Evolutionary conservation across 768 basidiomycete genomes (phyloP).

Genomic region (Megacollybia marginata): DNA sequence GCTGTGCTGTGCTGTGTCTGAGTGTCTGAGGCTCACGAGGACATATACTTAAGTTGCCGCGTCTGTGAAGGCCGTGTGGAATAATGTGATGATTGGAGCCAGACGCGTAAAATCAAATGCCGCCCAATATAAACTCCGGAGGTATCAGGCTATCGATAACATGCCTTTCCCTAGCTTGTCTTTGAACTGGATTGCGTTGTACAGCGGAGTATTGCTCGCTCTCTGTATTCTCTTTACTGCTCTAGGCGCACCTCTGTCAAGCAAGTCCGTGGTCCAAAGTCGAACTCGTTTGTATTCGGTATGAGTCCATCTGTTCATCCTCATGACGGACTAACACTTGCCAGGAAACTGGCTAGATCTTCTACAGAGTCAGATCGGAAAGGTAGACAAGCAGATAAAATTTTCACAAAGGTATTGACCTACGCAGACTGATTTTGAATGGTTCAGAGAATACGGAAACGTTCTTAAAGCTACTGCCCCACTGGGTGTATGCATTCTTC

Average conservation of each 20-base stretch:
- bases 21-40: too few relatives aligned
- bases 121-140: too few relatives aligned
- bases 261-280: neutral
- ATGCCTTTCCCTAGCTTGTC: too few relatives aligned
- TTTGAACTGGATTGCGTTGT: neutral
- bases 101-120: too few relatives aligned
- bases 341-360: slow-evolving; percentile 2
- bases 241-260: neutral
- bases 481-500: neutral
- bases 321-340: neutral
- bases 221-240: neutral
- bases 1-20: too few relatives aligned
- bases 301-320: neutral
- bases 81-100: too few relatives aligned
- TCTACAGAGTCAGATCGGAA: slow-evolving; percentile 2
- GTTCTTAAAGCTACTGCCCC: slow-evolving; percentile 1
- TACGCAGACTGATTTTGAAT: slow-evolving; percentile 1
- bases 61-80: too few relatives aligned
- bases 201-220: neutral
- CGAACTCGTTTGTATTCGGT: neutral
- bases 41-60: too few relatives aligned
- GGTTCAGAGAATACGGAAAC: slow-evolving; percentile 4
- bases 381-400: neutral
- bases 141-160: too few relatives aligned
- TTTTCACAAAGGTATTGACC: neutral